Base-by-base conservation (phyloP, 768 basidiomycete species). In the Lyophyllum decastes region DNA sequence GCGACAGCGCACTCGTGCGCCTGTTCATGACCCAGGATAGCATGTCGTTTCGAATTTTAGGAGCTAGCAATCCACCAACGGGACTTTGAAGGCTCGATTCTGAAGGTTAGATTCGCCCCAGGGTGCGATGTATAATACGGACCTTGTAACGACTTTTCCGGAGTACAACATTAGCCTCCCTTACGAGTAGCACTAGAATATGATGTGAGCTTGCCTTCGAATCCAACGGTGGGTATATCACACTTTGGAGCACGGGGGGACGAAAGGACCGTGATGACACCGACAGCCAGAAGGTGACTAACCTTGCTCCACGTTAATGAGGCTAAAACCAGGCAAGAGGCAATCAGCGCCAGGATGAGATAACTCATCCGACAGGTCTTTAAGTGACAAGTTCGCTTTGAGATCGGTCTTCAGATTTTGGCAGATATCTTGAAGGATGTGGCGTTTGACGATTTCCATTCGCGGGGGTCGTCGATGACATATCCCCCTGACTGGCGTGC, bases 51-150 rank as follows among this genome's bases (percentile, higher is more conserved):
- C 66, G 30, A 41, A 3, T 17, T 14, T 64, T 21, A 83, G 71
- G 14, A 76, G 57, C 83, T 83, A 85, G 49, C 73, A 68, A 38
- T 77, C 70, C 41, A 79, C 64, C 43, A 70, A 69, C 0, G 82
- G 68, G 4, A 84, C 68, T 64, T 77, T 79, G 68, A 82, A 85
- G 5, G 68, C 57, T 34, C 60, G 55, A 34, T 64, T 63, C 24
- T 62, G 65, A 19, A 41, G 4, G n/a, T 19, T 5, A 41, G 40
- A 16, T 11, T 19, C 40, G n/a, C 10, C 14, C 6, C 3, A 16
- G 40, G 4, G 11, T 19, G 19, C 17, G 11, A 41, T 41, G 19
- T 19, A 17, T n/a, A 19, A n/a, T 17, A 44, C 49, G n/a, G 27
- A 63, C 62, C 56, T 43, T 60, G 30, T 51, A 21, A 26, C 49